Conservation (phyloP, 2,329 filamentous ascomycete genomes). For the Alternaria brassicicola region DNA sequence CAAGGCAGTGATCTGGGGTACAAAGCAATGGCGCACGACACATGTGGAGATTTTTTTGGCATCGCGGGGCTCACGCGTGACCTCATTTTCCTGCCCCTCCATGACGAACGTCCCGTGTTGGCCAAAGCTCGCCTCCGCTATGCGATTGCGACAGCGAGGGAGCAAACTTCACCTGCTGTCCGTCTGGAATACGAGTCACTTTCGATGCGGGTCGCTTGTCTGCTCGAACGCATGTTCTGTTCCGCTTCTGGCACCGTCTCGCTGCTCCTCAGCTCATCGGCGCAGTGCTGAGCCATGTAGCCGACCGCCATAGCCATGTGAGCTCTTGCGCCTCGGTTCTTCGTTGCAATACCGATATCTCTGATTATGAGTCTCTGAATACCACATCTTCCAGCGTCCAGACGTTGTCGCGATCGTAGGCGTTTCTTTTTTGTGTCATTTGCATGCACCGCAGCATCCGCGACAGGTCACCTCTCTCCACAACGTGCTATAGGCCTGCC, state of each 20-base stretch:
- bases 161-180: not conserved
- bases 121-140: constrained; percentile 12
- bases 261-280: not conserved
- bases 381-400: not conserved
- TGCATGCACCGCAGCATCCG: not conserved
- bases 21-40: constrained; percentile 20
- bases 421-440: not conserved
- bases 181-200: not conserved
- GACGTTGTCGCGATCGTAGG: not conserved
- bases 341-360: not conserved
- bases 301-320: constrained; percentile 10
- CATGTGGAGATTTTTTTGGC: constrained; percentile 28
- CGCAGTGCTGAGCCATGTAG: constrained; percentile 1
- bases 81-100: constrained; percentile 20
- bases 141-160: not conserved
- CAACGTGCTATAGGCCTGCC: not conserved
- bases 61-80: constrained; percentile 12
- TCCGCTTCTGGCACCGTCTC: not conserved
- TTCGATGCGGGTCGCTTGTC: not conserved
- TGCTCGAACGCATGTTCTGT: not conserved
- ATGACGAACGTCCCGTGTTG: constrained; percentile 9
- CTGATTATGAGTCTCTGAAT: not conserved
- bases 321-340: constrained; percentile 9
- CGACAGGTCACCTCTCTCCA: not conserved
- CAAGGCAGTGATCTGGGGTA: constrained; percentile 27